Conservation (phyloP, 768 basidiomycete genomes). For the Boletellus ananiceps region DNA sequence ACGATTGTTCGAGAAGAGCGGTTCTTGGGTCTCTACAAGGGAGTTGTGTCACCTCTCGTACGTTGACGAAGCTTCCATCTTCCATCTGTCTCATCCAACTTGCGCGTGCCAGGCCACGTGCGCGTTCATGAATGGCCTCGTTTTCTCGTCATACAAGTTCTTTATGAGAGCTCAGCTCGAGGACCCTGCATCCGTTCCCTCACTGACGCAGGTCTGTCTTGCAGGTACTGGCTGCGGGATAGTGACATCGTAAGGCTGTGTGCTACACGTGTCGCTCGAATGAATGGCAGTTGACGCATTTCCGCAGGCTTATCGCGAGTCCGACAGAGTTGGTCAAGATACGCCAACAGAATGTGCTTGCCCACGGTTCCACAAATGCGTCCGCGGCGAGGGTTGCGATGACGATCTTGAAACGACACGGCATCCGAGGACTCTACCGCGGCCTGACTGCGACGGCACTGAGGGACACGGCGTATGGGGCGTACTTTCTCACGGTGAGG, state of each 20-base stretch:
- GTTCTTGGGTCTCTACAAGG: slow-evolving; percentile 66
- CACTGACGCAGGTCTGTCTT: slow-evolving; percentile 64
- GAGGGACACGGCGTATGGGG: slow-evolving; percentile 78
- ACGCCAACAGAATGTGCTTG: slow-evolving; percentile 60
- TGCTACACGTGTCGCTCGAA: background rate
- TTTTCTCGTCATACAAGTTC: slow-evolving; percentile 82
- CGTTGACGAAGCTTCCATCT: slow-evolving; percentile 23
- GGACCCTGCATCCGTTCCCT: slow-evolving; percentile 45
- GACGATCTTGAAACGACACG: slow-evolving; percentile 50
- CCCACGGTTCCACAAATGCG: slow-evolving; percentile 29
- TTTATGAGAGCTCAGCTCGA: slow-evolving; percentile 66
- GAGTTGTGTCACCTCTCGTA: slow-evolving; percentile 78
- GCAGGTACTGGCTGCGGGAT: slow-evolving; percentile 82
- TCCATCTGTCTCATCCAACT: background rate
- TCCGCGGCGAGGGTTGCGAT: slow-evolving; percentile 52
- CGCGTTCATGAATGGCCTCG: slow-evolving; percentile 78
- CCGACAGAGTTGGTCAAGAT: slow-evolving; percentile 90
- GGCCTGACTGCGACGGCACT: slow-evolving; percentile 71
- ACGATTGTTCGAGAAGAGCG: slow-evolving; percentile 71
- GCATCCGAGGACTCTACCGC: slow-evolving; percentile 68
- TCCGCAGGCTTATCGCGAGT: slow-evolving; percentile 61
- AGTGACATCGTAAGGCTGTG: slow-evolving; percentile 60
- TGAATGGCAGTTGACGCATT: background rate
- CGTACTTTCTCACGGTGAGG: slow-evolving; percentile 77
- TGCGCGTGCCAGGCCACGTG: slow-evolving; percentile 47